Percentiles rank a stretch among this genome's conserved stretches.
Evolutionary conservation across 345 rosid species (phyloP).

Genomic region (Salix brachista): DNA sequence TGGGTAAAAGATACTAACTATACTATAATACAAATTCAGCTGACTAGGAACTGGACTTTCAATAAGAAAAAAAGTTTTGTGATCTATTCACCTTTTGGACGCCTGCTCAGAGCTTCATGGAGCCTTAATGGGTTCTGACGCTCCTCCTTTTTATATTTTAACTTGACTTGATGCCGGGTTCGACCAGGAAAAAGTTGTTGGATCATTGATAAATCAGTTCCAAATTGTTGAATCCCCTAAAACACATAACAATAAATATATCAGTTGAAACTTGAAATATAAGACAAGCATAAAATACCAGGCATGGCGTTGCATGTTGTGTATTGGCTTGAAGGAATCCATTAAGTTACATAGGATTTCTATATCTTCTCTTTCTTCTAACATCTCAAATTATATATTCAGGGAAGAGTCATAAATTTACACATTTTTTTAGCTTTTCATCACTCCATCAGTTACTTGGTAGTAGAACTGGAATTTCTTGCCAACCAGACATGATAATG

Average conservation of each 20-base stretch:
- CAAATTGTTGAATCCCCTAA: slow-evolving; percentile 74
- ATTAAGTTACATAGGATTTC: not conserved
- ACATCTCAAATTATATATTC: not conserved
- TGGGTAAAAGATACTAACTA: not conserved
- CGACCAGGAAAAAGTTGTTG: slow-evolving; percentile 64
- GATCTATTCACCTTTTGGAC: slow-evolving; percentile 44
- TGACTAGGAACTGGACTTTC: too few species aligned
- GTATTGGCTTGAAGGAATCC: not conserved
- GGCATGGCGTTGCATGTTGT: not conserved
- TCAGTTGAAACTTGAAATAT: not conserved
- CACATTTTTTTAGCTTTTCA: not conserved
- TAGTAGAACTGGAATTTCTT: not conserved
- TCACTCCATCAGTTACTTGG: not conserved
- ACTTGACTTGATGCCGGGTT: slow-evolving; percentile 68
- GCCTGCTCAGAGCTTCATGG: slow-evolving; percentile 52
- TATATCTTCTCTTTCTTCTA: not conserved
- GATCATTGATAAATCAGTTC: slow-evolving; percentile 69
- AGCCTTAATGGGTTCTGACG: slow-evolving; percentile 56
- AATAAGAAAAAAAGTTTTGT: not conserved
- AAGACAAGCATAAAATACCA: not conserved
- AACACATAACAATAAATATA: not conserved
- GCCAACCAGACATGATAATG: too few species aligned
- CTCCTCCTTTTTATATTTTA: slow-evolving; percentile 76
- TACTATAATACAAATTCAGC: not conserved
- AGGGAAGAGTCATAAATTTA: not conserved